Percentiles rank a stretch among this genome's conserved stretches.
These are phyloP conservation scores for Phylloporus rhodoxanthus DNA, from an alignment of 768 basidiomycete species.

Conservation along the genomic window DNA sequence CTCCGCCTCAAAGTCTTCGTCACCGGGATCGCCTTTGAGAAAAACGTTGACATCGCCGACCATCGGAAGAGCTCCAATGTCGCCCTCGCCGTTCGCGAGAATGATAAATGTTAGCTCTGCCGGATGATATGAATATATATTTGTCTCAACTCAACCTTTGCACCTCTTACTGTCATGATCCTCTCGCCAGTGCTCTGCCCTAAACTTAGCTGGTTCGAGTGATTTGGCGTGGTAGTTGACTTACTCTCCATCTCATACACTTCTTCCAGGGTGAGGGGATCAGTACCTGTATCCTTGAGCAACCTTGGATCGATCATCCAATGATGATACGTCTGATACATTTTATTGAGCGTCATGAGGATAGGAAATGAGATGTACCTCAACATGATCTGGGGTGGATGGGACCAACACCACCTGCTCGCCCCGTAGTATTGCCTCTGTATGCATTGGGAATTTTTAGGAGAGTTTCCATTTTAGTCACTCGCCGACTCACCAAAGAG, in stretches of 20 bases:
- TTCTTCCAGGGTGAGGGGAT: conserved; percentile 71
- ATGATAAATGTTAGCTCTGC: conserved; percentile 87
- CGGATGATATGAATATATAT: conserved; percentile 1
- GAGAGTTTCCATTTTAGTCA: conserved; percentile 17
- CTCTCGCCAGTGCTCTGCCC: conserved; percentile 72
- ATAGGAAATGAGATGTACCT: conserved; percentile 6
- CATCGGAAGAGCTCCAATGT: conserved; percentile 50
- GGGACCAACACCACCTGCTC: conserved; percentile 71
- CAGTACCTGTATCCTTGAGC: conserved; percentile 75
- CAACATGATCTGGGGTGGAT: conserved; percentile 57
- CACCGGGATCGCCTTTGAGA: conserved; percentile 48
- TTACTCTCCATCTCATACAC: conserved; percentile 88
- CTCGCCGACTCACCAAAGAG: no score
- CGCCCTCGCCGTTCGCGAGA: conserved; percentile 39
- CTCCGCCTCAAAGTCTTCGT: conserved; percentile 62
- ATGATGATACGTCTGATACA: conserved; percentile 64
- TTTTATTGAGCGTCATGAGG: not conserved
- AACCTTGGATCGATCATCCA: conserved; percentile 84
- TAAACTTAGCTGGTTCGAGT: not conserved
- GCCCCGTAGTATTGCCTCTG: conserved; percentile 50
- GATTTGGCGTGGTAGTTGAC: conserved; percentile 11
- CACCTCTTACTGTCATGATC: conserved; percentile 69
- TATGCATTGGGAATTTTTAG: conserved; percentile 18
- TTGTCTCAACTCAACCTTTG: not conserved
- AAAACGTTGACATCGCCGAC: conserved; percentile 93